phyloP scores from a whole-genome alignment of 352 stramenopile species.

The Phytophthora cajani region DNA sequence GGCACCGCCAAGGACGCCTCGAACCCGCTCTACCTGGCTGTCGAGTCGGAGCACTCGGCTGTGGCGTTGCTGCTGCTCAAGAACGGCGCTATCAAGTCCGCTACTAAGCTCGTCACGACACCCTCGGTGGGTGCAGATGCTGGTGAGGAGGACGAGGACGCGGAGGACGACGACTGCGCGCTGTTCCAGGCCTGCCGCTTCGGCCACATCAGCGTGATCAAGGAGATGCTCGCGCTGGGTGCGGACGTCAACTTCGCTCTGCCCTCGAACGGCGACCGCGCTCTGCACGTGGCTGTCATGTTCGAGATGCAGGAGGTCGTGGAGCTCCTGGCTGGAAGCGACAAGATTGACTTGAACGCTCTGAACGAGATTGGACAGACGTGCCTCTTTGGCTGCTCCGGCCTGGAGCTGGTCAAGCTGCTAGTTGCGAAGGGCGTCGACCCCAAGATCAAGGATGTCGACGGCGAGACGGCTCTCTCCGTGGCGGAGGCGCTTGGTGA shows the following conservation, averaged over 20 bases:
- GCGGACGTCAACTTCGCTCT: slow-evolving; percentile 79
- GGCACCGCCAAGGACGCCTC: slow-evolving; percentile 52
- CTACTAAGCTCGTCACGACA: slow-evolving; percentile 71
- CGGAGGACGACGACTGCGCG: slow-evolving; percentile 72
- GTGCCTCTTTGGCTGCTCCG: slow-evolving; percentile 84
- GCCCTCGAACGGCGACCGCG: slow-evolving; percentile 67
- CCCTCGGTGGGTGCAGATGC: slow-evolving; percentile 38
- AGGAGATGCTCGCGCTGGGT: slow-evolving; percentile 76
- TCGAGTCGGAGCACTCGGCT: slow-evolving; percentile 78
- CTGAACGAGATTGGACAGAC: slow-evolving; percentile 77
- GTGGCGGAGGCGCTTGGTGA: slow-evolving; percentile 80
- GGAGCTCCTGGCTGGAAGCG: slow-evolving; percentile 60
- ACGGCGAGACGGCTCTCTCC: slow-evolving; percentile 74
- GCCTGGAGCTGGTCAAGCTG: slow-evolving; percentile 67
- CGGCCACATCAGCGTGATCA: slow-evolving; percentile 68
- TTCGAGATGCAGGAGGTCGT: slow-evolving; percentile 88
- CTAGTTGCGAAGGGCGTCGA: slow-evolving; percentile 74
- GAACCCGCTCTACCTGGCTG: slow-evolving; percentile 76
- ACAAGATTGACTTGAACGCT: slow-evolving; percentile 69
- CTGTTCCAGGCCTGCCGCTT: slow-evolving; percentile 82
- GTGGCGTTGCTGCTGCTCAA: slow-evolving; percentile 76
- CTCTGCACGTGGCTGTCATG: slow-evolving; percentile 83
- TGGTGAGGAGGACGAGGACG: slow-evolving; percentile 43
- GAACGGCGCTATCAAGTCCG: slow-evolving; percentile 68
- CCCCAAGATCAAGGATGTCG: slow-evolving; percentile 61